Evolutionary conservation across 2,329 filamentous ascomycete species (phyloP).

Genomic region (Hymenoscyphus fraxineus): DNA sequence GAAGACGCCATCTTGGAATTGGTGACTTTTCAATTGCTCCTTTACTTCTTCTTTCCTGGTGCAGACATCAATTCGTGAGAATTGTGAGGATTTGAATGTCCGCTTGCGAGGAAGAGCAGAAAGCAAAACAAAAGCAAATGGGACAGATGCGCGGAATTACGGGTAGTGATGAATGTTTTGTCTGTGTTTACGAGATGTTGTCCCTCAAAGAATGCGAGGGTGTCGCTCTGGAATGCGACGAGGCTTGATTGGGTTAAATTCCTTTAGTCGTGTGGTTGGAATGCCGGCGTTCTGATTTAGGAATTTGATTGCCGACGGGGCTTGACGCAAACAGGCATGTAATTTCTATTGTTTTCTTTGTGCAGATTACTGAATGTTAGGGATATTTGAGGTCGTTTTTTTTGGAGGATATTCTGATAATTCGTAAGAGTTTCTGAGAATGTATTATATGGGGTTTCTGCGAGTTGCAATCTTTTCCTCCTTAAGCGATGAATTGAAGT

Average conservation of each 20-base stretch:
- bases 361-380: not conserved
- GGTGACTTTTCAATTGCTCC: not conserved
- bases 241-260: constrained; percentile 4
- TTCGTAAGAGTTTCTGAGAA: too few species aligned
- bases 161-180: not conserved
- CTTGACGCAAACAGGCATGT: not conserved
- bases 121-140: not conserved
- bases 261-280: not conserved
- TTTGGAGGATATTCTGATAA: too few species aligned
- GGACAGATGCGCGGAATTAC: not conserved
- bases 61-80: not conserved
- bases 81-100: too few species aligned
- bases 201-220: not conserved
- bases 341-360: constrained; percentile 2
- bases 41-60: not conserved
- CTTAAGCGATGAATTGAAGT: too few species aligned
- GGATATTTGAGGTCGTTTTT: not conserved
- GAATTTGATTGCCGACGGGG: not conserved
- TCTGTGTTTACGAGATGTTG: not conserved
- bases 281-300: not conserved
- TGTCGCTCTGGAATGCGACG: not conserved
- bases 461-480: too few species aligned
- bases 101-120: not conserved
- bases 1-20: not conserved
- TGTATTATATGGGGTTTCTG: too few species aligned